phyloP scores from a whole-genome alignment of 164 flowering plant genomes.

The Akebia trifoliata region DNA sequence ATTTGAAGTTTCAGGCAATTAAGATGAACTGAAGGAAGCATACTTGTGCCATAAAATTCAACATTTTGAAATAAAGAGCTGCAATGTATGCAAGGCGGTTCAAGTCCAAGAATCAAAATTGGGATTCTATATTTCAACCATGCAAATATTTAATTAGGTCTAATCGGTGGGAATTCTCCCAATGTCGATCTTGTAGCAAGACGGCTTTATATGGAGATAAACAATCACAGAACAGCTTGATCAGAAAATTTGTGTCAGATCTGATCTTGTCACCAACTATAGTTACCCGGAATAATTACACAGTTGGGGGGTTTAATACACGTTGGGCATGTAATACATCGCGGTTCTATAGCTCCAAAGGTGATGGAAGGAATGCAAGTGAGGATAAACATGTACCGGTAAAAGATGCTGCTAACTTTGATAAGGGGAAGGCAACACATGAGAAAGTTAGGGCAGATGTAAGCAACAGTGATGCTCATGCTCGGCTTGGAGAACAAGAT shows the following conservation, averaged over 20 bases:
- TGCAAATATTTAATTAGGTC: conserved; percentile 30
- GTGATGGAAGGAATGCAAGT: conserved; percentile 78
- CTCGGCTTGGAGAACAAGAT: conserved; percentile 81
- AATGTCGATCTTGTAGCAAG: conserved; percentile 13
- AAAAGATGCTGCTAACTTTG: conserved; percentile 41
- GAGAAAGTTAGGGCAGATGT: conserved; percentile 31
- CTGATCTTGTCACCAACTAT: conserved; percentile 14
- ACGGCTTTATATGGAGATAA: conserved; percentile 6
- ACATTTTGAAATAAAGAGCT: conserved; percentile 9
- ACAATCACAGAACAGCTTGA: conserved; percentile 13
- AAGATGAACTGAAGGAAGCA: conserved; percentile 13
- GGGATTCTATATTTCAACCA: conserved; percentile 33
- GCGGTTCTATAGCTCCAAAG: conserved; percentile 72
- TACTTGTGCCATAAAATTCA: neutral
- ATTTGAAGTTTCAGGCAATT: conserved; percentile 8
- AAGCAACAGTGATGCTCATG: conserved; percentile 56
- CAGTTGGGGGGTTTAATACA: conserved; percentile 15
- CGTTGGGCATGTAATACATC: conserved; percentile 21
- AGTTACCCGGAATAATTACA: conserved; percentile 6
- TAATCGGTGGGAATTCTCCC: conserved; percentile 13
- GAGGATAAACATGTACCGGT: conserved; percentile 55
- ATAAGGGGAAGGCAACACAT: conserved; percentile 36
- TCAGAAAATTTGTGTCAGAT: conserved; percentile 27
- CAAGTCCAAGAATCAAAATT: conserved; percentile 41
- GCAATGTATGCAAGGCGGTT: conserved; percentile 80